Conservation (phyloP, 371 early-diverging fungal species). For the Actinomucor elegans region DNA sequence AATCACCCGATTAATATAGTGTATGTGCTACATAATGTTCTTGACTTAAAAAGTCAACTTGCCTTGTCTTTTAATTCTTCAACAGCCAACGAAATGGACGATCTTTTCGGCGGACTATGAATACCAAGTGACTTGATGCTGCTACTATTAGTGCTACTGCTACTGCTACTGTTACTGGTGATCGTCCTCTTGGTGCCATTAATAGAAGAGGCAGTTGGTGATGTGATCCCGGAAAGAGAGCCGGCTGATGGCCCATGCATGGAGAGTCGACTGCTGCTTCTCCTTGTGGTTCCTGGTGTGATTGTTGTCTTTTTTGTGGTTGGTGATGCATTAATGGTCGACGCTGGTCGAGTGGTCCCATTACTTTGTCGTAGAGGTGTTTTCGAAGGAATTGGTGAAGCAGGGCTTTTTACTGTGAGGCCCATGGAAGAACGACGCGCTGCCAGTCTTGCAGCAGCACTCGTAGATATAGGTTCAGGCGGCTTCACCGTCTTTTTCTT, state of each 20-base stretch:
- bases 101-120: neutral
- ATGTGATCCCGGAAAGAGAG: no score
- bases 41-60: neutral
- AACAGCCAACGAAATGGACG: neutral
- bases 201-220: neutral
- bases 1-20: no score
- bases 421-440: no score
- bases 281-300: neutral
- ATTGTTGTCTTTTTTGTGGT: neutral
- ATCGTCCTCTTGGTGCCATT: no score
- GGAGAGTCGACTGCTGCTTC: neutral
- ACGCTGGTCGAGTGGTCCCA: neutral
- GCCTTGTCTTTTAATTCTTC: constrained; percentile 8
- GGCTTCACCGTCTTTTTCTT: neutral
- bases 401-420: neutral
- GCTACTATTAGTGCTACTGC: neutral
- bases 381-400: neutral
- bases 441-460: no score
- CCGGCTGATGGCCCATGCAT: no score
- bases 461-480: neutral
- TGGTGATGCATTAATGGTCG: neutral
- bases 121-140: no score
- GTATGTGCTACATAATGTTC: no score
- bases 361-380: neutral
- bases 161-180: neutral